Percentiles rank a stretch among this genome's conserved stretches.
phyloP scores from a whole-genome alignment of 2,329 filamentous ascomycete genomes.

The Monilinia laxa region DNA sequence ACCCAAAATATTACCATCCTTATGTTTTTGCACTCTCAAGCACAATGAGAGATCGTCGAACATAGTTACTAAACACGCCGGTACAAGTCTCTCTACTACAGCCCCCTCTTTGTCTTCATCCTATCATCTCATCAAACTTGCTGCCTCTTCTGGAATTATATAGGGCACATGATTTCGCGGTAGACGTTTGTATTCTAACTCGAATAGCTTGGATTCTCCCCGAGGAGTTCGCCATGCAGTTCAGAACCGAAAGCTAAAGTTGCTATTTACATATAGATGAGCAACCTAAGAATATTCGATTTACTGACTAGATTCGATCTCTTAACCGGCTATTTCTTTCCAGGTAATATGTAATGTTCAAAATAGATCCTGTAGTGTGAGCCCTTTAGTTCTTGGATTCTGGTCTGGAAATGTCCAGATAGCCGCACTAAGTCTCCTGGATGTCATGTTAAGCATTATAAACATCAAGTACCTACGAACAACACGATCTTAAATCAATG shows the following conservation, averaged over 20 bases:
- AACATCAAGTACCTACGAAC: not conserved
- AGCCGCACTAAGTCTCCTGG: not conserved
- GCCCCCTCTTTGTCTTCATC: not conserved
- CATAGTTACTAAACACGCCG: not conserved
- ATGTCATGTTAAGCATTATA: not conserved
- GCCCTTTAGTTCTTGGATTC: not conserved
- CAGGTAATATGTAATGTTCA: not conserved
- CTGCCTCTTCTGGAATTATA: not conserved
- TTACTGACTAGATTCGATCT: not conserved
- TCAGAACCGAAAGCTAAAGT: not conserved
- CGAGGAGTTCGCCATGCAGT: not conserved
- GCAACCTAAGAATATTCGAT: not conserved
- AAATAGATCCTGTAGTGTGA: not conserved
- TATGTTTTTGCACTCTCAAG: not conserved
- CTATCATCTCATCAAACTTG: not conserved
- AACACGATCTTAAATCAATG: not conserved
- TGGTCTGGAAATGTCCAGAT: not conserved
- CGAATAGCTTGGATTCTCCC: not conserved
- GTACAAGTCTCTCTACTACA: not conserved
- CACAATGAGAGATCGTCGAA: not conserved
- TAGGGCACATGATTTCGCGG: no score
- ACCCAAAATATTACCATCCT: not conserved
- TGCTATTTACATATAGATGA: not conserved
- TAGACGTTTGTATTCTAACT: not conserved
- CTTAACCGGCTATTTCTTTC: not conserved